A percentile compares a stretch with the other conserved stretches of the same genome.
Conservation (phyloP, 1,284 basidiomycete species). For the Puccinia triticina region DNA sequence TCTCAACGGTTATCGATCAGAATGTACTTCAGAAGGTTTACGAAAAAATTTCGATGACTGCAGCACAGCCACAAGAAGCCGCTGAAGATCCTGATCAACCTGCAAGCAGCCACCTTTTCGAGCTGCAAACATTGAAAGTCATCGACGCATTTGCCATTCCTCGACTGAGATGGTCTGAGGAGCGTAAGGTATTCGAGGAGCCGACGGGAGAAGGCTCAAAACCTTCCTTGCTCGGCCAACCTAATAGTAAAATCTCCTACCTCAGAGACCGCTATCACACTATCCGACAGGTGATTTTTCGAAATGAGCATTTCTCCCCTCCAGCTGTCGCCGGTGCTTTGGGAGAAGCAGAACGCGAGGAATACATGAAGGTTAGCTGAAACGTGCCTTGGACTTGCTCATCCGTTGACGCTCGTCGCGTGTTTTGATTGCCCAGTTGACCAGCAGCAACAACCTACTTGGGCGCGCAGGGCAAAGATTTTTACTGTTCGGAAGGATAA, state of each 20-base stretch:
- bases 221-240: constrained; percentile 37
- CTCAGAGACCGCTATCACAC: constrained; percentile 47
- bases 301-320: constrained; percentile 95
- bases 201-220: constrained; percentile 14
- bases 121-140: constrained; percentile 30
- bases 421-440: constrained; percentile 67
- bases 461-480: constrained; percentile 89
- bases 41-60: constrained; percentile 21
- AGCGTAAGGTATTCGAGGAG: constrained; percentile 40
- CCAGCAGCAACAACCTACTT: constrained; percentile 92
- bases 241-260: constrained; percentile 36
- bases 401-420: background rate
- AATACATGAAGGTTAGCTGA: constrained; percentile 74
- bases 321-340: constrained; percentile 76
- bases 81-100: constrained; percentile 16
- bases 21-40: constrained; percentile 40
- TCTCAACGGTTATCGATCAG: constrained; percentile 42
- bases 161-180: constrained; percentile 38
- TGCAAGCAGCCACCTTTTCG: constrained; percentile 7
- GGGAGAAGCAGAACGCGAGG: constrained; percentile 69
- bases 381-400: background rate
- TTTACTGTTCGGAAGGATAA: constrained; percentile 88
- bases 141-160: constrained; percentile 49
- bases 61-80: background rate
- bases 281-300: constrained; percentile 67